Evolutionary conservation across 1,284 basidiomycete species (phyloP).

Genomic region (Cryptococcus sp.): DNA sequence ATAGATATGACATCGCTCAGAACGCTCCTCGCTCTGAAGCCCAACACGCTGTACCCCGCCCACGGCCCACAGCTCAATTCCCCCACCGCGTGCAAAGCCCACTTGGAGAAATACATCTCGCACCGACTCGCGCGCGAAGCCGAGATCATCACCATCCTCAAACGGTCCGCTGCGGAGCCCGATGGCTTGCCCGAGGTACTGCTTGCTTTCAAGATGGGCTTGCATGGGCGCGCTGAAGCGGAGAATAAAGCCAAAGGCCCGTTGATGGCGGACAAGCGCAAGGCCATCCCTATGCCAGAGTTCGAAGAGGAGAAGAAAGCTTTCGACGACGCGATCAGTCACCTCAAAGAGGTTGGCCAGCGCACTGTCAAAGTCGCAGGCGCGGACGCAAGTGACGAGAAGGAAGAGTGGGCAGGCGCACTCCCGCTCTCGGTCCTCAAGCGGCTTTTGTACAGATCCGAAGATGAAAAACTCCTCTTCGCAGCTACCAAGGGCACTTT

Average conservation of each 20-base stretch:
- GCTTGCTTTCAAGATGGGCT: conserved; percentile 11
- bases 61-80: conserved; percentile 72
- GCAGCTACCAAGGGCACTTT: conserved; percentile 33
- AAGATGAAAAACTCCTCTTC: conserved; percentile 36
- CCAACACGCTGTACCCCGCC: conserved; percentile 71
- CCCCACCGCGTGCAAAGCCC: conserved; percentile 49
- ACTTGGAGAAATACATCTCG: conserved; percentile 70
- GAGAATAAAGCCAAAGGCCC: conserved; percentile 18
- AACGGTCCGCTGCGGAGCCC: conserved; percentile 1
- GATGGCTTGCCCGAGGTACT: not conserved
- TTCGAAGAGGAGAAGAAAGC: conserved; percentile 17
- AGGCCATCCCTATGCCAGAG: conserved; percentile 10
- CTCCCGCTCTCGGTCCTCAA: conserved; percentile 32
- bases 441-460: conserved; percentile 40
- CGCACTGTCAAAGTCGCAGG: not conserved
- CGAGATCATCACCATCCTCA: conserved; percentile 60
- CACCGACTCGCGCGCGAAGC: conserved; percentile 81
- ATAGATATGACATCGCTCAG: conserved; percentile 46
- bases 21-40: conserved; percentile 44
- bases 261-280: conserved; percentile 17
- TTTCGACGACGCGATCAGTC: conserved; percentile 1
- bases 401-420: conserved; percentile 9
- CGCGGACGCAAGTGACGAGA: not conserved
- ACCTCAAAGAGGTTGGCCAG: not conserved
- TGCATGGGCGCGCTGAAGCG: conserved; percentile 15